Evolutionary conservation across 345 rosid species (phyloP), one percentile per base, ranked within the genome.

Genomic region (Excoecaria cochinchinensis): DNA sequence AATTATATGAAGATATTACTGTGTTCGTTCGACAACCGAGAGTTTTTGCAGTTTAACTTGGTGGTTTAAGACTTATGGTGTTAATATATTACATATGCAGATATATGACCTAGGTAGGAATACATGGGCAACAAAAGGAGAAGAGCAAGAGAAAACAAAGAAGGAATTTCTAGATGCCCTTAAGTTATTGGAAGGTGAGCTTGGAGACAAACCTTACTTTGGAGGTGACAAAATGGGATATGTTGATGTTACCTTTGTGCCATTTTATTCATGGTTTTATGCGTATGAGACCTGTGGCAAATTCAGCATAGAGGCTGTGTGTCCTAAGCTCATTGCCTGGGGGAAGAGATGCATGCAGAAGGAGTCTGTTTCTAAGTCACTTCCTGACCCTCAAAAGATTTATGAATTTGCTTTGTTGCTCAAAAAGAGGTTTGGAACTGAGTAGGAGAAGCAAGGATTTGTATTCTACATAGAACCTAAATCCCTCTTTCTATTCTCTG

Each of bases 211-310:
- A 46, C 67, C 67, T 38, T 63, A 63, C 44, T 63, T 36, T 39
- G 46, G 67, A 14, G 67, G 67, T 36, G 67, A 63, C 22, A 15
- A 13, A 3, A 8, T 66, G 11, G 52, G 70, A 15, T 66, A 44
- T 44, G 50, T 66, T 15, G 52, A 66, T 66, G 52, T 66, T 8
- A 31, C 51, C n/a, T 25, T 63, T 38, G 21, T 63, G 6, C 67
- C 67, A 21, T 66, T 66, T 22, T 66, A 66, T 44, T 66, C 15
- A 4, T 66, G 70, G 70, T 66, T 66, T 42, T 66, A 66, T 66
- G 70, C 70, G 31, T 66, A 40, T 42, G 70, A 66, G 16, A 44
- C 70, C 51, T 42, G 25, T 44, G 70, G 70, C 14, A 66, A 42
- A 16, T 66, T 44, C 52, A 66, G 70, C 52, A 42, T n/a, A 19